Conservation (phyloP, 208 protist species). For the Balamuthia mandrillaris region DNA sequence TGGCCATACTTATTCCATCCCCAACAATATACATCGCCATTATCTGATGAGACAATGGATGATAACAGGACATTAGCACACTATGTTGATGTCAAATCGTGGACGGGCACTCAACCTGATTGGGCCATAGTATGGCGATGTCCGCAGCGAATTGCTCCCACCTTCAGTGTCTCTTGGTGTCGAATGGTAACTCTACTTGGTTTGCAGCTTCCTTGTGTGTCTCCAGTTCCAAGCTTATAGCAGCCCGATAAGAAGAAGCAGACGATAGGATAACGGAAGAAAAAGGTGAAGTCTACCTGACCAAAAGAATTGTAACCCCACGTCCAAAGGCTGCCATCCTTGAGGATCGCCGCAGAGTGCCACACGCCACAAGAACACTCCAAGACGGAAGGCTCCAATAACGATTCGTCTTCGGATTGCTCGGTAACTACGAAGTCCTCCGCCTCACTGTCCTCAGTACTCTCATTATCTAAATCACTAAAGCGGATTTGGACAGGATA, state of each 20-base stretch:
- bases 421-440: not conserved
- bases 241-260: no score
- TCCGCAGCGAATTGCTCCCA: no score
- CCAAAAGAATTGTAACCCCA: constrained; percentile 10
- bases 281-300: not conserved
- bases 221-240: no score
- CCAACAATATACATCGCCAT: not conserved
- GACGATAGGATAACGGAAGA: no score
- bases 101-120: no score
- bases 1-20: not conserved
- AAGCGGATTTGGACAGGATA: not conserved
- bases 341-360: not conserved
- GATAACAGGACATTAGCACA: no score
- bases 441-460: not conserved
- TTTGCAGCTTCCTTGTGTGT: no score
- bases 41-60: no score
- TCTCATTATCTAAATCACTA: not conserved
- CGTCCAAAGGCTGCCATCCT: not conserved
- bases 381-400: not conserved
- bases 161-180: no score
- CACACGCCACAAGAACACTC: not conserved
- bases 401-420: not conserved
- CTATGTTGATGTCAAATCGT: no score
- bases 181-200: no score
- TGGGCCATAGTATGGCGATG: no score